Evolutionary conservation across 179 eudicot genomes (phyloP).

Genomic region (Spinacia oleracea): DNA sequence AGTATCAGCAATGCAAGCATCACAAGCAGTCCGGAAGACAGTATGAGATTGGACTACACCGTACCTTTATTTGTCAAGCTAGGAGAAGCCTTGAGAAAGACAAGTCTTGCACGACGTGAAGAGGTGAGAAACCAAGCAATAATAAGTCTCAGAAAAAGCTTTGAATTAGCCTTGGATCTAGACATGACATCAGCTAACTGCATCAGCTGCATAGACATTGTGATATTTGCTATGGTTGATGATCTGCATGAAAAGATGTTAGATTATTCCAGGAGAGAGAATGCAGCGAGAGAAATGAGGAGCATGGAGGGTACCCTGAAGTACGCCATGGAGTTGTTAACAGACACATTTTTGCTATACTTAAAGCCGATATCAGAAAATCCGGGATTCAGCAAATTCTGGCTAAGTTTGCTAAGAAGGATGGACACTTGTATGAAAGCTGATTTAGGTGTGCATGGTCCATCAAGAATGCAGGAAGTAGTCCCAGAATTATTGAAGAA

Average conservation of each 20-base stretch:
- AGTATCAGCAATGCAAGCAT: conserved; percentile 43
- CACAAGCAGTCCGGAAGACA: conserved; percentile 53
- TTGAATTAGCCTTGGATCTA: conserved; percentile 59
- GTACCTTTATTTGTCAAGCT: conserved; percentile 60
- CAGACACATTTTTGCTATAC: conserved; percentile 66
- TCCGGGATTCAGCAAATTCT: conserved; percentile 63
- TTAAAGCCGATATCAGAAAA: conserved; percentile 55
- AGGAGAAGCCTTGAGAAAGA: conserved; percentile 75
- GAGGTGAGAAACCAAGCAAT: conserved; percentile 88
- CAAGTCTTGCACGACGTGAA: conserved; percentile 84
- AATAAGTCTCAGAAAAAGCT: conserved; percentile 62
- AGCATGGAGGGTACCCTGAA: conserved; percentile 93
- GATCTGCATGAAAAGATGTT: conserved; percentile 95
- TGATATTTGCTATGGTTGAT: conserved; percentile 89
- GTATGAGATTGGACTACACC: conserved; percentile 34
- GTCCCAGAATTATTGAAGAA: conserved; percentile 67
- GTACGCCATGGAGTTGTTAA: conserved; percentile 77
- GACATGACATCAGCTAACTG: conserved; percentile 58
- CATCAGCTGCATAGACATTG: conserved; percentile 57
- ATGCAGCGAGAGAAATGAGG: conserved; percentile 85
- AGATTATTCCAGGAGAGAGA: conserved; percentile 80
- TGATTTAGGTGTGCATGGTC: conserved; percentile 68
- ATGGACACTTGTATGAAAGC: conserved; percentile 99
- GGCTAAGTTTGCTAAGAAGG: conserved; percentile 80
- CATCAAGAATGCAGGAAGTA: conserved; percentile 58